Evolutionary conservation across 441 rosid species (phyloP), one percentile per base, ranked within the genome.

Genomic region (Gossypium trilobum): DNA sequence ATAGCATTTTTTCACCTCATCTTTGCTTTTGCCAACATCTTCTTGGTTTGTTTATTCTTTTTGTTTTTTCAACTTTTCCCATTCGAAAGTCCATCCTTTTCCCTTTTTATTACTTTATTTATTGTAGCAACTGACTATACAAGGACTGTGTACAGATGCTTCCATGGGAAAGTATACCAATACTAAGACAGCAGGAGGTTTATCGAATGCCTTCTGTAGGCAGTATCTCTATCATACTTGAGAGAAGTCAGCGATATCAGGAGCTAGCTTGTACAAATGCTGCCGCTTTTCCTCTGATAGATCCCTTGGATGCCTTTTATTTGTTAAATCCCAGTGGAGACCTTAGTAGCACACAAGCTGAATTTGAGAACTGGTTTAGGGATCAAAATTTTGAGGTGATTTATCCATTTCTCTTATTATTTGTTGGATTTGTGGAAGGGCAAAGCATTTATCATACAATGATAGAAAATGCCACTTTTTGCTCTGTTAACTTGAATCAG

Each of bases 81-180:
- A 4, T 54, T n/a, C 27, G 29, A 48, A 31, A 58, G 25, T 11
- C 3, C 51, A 1, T 69, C 55, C 14, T 23, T 67, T 73, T 46
- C 17, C 27, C 33, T 16, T 29, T 68, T 73, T 7, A 36, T 36
- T 36, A 6, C 42, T 36, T 36, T 7, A 42, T 70, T 50, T 71
- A 55, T 61, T 46, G 23, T 1, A 52, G 46, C 65, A 8, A 42
- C 79, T 70, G 46, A 74, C 66, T 44, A 63, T 20, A 36, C 9
- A 50, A 6, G 3, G 59, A 70, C 73, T 73, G 11, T 78, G 7
- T 60, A 59, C 83, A 95, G 98, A 95, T 95, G 99, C 93, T 95
- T 84, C 97, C 99, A 8, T 95, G 99, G 99, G 99, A 95, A 82
- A 95, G 82, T 77, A 81, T 95, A 67, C 98, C 99, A 2, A 82